Conservation (phyloP, 2,329 filamentous ascomycete genomes). For the Neobulgaria alba region DNA sequence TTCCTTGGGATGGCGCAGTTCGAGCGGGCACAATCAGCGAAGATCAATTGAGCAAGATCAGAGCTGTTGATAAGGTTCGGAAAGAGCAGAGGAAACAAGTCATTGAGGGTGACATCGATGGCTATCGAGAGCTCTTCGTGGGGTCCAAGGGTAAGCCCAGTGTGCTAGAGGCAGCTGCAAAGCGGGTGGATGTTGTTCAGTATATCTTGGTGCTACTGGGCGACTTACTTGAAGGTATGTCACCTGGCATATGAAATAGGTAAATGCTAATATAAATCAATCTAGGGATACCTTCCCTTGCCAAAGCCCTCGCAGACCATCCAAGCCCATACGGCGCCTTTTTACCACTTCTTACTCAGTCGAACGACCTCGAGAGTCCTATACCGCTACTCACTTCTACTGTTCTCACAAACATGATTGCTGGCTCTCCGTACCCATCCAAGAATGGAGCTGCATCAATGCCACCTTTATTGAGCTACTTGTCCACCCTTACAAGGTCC, state of each 20-base stretch:
- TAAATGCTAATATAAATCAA: conserved; percentile 4
- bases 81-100: conserved; percentile 81
- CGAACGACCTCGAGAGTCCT: conserved; percentile 64
- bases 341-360: conserved; percentile 72
- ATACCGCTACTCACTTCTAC: conserved; percentile 86
- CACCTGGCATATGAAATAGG: neutral
- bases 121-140: conserved; percentile 73
- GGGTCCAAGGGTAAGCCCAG: conserved; percentile 61
- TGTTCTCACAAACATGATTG: conserved; percentile 73
- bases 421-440: conserved; percentile 50
- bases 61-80: conserved; percentile 90
- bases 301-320: conserved; percentile 66
- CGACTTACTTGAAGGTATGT: conserved; percentile 77
- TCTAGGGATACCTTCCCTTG: conserved; percentile 69
- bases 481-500: conserved; percentile 74
- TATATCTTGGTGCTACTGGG: conserved; percentile 86
- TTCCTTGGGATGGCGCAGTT: conserved; percentile 96
- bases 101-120: conserved; percentile 70
- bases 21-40: conserved; percentile 90
- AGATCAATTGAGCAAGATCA: conserved; percentile 89
- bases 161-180: conserved; percentile 77
- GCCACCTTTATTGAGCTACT: conserved; percentile 75
- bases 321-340: conserved; percentile 74
- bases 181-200: conserved; percentile 84
- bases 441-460: conserved; percentile 59